Percentiles rank a stretch among this genome's conserved stretches.
phyloP scores from a whole-genome alignment of 768 basidiomycete genomes.

The Termitomyces sp. region DNA sequence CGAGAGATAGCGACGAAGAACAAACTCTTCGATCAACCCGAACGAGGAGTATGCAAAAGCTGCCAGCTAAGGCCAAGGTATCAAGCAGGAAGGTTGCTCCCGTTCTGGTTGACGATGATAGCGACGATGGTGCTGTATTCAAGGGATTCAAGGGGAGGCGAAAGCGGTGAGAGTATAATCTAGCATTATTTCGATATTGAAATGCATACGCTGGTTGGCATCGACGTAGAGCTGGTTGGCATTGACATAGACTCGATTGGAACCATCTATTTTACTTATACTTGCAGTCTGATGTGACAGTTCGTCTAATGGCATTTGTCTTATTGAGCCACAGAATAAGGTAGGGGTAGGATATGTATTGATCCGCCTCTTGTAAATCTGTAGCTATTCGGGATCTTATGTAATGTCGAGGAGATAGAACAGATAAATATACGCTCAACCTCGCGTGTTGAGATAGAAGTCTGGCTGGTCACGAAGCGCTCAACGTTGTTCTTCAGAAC shows the following conservation, averaged over 20 bases:
- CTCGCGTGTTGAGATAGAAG: too few species aligned
- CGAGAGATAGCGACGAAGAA: slow-evolving; percentile 19
- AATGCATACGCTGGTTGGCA: background rate
- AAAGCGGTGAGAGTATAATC: background rate
- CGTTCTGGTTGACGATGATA: slow-evolving; percentile 56
- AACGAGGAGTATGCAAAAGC: slow-evolving; percentile 15
- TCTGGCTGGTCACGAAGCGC: too few species aligned
- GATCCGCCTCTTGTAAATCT: too few species aligned
- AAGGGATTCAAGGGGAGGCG: slow-evolving; percentile 45
- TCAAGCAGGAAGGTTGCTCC: slow-evolving; percentile 26
- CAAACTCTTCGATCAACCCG: slow-evolving; percentile 23
- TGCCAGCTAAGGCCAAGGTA: slow-evolving; percentile 17
- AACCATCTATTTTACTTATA: background rate
- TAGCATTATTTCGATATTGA: background rate
- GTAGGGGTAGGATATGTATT: too few species aligned
- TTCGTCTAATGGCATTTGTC: background rate
- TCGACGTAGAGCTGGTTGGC: background rate
- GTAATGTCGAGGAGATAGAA: too few species aligned
- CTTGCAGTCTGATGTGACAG: background rate
- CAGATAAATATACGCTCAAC: too few species aligned
- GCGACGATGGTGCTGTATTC: slow-evolving; percentile 68
- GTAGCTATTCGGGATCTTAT: too few species aligned
- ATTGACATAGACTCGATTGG: background rate
- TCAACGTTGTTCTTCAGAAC: too few species aligned
- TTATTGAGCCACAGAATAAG: too few species aligned